These are phyloP conservation scores for Trametes sp. DNA, from an alignment of 1,284 basidiomycete species.

Conservation along the genomic window DNA sequence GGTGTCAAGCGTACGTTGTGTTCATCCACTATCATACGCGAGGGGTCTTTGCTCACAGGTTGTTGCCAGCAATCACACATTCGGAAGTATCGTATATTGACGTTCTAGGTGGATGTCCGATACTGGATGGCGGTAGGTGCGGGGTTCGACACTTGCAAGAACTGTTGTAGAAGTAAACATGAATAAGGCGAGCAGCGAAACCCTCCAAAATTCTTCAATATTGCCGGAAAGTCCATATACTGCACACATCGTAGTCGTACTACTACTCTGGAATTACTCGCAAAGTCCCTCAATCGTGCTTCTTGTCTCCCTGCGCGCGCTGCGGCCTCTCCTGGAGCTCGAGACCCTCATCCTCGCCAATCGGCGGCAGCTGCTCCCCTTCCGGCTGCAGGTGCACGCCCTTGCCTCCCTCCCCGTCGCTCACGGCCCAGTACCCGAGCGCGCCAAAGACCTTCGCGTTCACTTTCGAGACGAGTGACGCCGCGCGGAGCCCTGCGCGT, in stretches of 20 bases:
- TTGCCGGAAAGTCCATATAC: too few relatives aligned
- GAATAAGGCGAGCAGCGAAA: too few relatives aligned
- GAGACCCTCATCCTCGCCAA: conserved; percentile 5
- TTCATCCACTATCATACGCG: not conserved
- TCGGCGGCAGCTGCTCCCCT: conserved; percentile 20
- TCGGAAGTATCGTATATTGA: conserved; percentile 45
- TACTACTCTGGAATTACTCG: too few relatives aligned
- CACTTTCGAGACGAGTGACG: conserved; percentile 51
- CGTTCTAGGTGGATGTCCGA: conserved; percentile 38
- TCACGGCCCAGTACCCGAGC: conserved; percentile 28
- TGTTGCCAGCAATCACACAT: conserved; percentile 26
- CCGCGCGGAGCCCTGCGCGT: conserved; percentile 46
- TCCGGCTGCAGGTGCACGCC: conserved; percentile 20
- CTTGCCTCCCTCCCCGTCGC: conserved; percentile 21
- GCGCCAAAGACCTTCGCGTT: conserved; percentile 43
- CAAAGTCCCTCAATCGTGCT: conserved; percentile 12
- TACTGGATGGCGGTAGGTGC: too few relatives aligned
- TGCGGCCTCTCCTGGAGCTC: conserved; percentile 15
- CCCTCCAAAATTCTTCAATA: too few relatives aligned
- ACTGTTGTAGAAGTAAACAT: too few relatives aligned
- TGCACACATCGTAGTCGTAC: too few relatives aligned
- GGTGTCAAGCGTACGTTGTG: conserved; percentile 50
- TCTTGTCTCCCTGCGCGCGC: not conserved
- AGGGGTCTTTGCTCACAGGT: not conserved
- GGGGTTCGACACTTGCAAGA: too few relatives aligned